Evolutionary conservation across 176 grass and related monocot species (phyloP).

Genomic region (Triticum turgidum): DNA sequence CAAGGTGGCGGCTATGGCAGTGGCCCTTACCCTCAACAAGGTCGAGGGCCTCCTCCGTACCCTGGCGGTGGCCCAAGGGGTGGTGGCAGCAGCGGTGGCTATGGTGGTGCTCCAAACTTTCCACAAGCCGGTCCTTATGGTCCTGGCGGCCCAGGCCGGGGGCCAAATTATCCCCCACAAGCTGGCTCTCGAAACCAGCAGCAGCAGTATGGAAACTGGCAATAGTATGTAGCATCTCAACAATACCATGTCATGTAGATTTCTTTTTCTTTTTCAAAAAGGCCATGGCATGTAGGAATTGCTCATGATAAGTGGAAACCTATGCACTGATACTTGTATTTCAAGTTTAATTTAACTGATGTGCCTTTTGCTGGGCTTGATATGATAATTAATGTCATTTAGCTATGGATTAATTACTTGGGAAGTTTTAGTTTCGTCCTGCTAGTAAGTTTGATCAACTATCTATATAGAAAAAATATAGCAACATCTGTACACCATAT

Average conservation of each 20-base stretch:
- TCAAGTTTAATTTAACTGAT: not conserved
- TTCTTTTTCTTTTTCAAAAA: not conserved
- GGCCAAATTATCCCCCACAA: constrained; percentile 45
- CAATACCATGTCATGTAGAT: not conserved
- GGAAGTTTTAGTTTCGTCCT: too few species aligned
- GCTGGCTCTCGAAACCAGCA: constrained; percentile 57
- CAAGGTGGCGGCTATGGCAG: constrained; percentile 54
- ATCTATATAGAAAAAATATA: too few species aligned
- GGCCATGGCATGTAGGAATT: not conserved
- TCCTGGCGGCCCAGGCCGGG: constrained; percentile 54
- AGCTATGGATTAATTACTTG: too few species aligned
- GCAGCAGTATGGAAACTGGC: constrained; percentile 51
- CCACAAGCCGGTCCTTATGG: constrained; percentile 41
- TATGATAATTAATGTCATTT: not conserved
- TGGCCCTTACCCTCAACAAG: constrained; percentile 56
- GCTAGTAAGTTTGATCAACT: too few species aligned
- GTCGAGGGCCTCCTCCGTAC: constrained; percentile 47
- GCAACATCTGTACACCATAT: too few species aligned
- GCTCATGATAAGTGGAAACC: not conserved
- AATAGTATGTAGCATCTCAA: constrained; percentile 35
- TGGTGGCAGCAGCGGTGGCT: constrained; percentile 39
- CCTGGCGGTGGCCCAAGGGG: constrained; percentile 49
- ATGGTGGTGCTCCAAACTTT: constrained; percentile 60
- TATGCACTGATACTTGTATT: not conserved
- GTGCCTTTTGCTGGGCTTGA: not conserved